Percentiles rank a stretch among this genome's conserved stretches.
Conservation (phyloP, 176 grass and related monocot species). For the Bothriochloa decipiens region DNA sequence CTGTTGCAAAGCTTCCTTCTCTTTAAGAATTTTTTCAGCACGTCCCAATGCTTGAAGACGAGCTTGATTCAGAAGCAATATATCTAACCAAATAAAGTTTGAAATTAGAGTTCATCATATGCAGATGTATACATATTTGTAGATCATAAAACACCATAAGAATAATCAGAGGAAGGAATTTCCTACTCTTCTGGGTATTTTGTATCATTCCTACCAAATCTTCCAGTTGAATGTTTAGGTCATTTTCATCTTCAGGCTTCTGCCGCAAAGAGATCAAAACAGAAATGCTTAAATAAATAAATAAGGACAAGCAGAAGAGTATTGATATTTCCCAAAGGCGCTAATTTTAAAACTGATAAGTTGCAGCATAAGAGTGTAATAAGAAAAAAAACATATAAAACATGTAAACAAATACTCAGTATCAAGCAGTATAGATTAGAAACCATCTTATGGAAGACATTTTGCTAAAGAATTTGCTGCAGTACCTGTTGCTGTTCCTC, state of each 20-base stretch:
- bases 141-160: slow-evolving; percentile 19
- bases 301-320: not conserved
- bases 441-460: not conserved
- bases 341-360: not conserved
- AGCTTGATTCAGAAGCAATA: slow-evolving; percentile 94
- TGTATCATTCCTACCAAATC: slow-evolving; percentile 77
- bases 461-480: not conserved
- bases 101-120: slow-evolving; percentile 34
- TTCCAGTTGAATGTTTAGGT: slow-evolving; percentile 57
- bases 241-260: slow-evolving; percentile 48
- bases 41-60: slow-evolving; percentile 66
- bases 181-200: slow-evolving; percentile 77
- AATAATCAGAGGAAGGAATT: slow-evolving; percentile 33
- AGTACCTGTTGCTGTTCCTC: slow-evolving; percentile 45
- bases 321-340: not conserved
- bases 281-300: slow-evolving; percentile 28
- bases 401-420: not conserved
- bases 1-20: slow-evolving; percentile 75
- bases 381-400: not conserved
- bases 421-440: not conserved
- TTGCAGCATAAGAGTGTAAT: not conserved
- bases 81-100: slow-evolving; percentile 62
- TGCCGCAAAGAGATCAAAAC: not conserved
- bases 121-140: slow-evolving; percentile 11
- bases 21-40: slow-evolving; percentile 81